These are phyloP conservation scores for Coniochaeta ligniaria DNA, from an alignment of 2,329 filamentous ascomycete species.

Conservation along the genomic window DNA sequence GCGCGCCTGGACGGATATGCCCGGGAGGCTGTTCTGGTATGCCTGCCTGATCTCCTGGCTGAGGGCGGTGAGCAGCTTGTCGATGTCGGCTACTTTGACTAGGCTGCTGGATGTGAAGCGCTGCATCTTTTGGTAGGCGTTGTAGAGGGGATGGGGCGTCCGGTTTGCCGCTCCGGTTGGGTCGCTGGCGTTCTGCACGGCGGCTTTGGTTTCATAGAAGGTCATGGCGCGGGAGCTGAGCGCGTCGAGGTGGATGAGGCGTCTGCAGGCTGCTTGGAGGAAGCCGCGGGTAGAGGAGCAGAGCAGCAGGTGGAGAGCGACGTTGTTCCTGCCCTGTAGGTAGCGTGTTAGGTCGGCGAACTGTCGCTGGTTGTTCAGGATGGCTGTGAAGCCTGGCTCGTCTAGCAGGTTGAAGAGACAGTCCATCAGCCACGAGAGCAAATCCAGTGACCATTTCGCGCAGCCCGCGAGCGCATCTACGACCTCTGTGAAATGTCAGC, in stretches of 20 bases:
- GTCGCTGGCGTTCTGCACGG: constrained; percentile 33
- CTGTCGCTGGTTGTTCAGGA: constrained; percentile 36
- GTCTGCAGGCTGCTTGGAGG: constrained; percentile 60
- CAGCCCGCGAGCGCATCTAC: constrained; percentile 67
- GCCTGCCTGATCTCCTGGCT: constrained; percentile 41
- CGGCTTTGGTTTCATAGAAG: constrained; percentile 36
- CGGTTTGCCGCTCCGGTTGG: constrained; percentile 27
- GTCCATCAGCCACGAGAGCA: constrained; percentile 58
- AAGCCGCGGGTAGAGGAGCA: constrained; percentile 69
- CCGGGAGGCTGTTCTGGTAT: constrained; percentile 39
- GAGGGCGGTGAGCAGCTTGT: constrained; percentile 48
- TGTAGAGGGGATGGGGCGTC: constrained; percentile 46
- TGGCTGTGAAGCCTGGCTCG: constrained; percentile 41
- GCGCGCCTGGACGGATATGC: constrained; percentile 35
- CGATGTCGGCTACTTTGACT: constrained; percentile 54
- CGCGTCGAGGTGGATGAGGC: constrained; percentile 49
- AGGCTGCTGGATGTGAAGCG: constrained; percentile 41
- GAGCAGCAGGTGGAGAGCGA: constrained; percentile 58
- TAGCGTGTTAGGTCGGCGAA: constrained; percentile 43
- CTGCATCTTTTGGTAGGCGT: constrained; percentile 48
- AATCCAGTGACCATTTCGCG: constrained; percentile 70
- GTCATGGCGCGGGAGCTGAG: constrained; percentile 41
- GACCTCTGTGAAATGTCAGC: constrained; percentile 43
- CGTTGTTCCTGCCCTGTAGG: constrained; percentile 46
- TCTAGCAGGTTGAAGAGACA: constrained; percentile 48